phyloP scores from a whole-genome alignment of 2,329 filamentous ascomycete genomes.

The Zasmidium citrigriseum region DNA sequence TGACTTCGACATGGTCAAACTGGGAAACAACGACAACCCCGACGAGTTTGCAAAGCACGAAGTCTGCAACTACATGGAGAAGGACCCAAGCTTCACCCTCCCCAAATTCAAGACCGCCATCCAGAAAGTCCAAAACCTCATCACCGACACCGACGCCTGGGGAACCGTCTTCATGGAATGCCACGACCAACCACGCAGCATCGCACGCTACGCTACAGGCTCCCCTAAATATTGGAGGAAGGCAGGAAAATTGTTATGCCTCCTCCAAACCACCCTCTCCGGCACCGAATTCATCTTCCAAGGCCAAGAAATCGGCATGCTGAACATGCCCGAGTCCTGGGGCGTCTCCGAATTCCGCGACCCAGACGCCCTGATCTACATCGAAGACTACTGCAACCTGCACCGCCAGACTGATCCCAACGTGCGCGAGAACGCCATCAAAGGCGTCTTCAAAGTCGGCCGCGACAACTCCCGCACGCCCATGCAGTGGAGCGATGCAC shows the following conservation, averaged over 20 bases:
- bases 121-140: slow-evolving; percentile 40
- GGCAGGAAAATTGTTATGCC: slow-evolving; percentile 61
- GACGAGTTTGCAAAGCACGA: slow-evolving; percentile 27
- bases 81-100: slow-evolving; percentile 31
- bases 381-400: slow-evolving; percentile 67
- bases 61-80: slow-evolving; percentile 29
- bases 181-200: slow-evolving; percentile 64
- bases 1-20: slow-evolving; percentile 64
- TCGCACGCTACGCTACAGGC: slow-evolving; percentile 45
- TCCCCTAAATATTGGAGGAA: slow-evolving; percentile 43
- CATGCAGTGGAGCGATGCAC: slow-evolving; percentile 67
- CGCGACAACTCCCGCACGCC: slow-evolving; percentile 71
- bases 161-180: slow-evolving; percentile 67
- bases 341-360: slow-evolving; percentile 28
- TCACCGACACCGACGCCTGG: slow-evolving; percentile 63
- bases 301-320: slow-evolving; percentile 69
- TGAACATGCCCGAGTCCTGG: slow-evolving; percentile 64
- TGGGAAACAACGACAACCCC: slow-evolving; percentile 38
- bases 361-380: slow-evolving; percentile 32
- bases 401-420: slow-evolving; percentile 41
- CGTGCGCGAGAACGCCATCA: slow-evolving; percentile 38
- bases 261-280: slow-evolving; percentile 58
- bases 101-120: slow-evolving; percentile 24
- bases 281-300: slow-evolving; percentile 70
- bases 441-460: slow-evolving; percentile 59